phyloP scores from a whole-genome alignment of 1,284 basidiomycete species.

The Leccinum solheimii region DNA sequence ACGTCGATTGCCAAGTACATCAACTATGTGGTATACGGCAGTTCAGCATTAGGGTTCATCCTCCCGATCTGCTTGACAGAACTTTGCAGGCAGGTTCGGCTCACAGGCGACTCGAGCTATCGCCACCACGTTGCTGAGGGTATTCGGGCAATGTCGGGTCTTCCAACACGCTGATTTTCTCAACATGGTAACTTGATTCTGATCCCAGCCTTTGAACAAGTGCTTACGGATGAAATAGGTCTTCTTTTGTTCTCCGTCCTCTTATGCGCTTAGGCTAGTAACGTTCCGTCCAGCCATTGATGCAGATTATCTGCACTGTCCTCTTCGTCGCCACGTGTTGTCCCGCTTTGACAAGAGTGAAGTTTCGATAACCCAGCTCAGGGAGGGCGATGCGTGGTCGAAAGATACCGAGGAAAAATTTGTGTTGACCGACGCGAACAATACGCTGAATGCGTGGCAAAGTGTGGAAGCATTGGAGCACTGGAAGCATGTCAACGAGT shows the following conservation, averaged over 20 bases:
- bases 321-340: conserved; percentile 58
- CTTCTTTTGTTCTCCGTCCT: conserved; percentile 70
- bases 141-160: conserved; percentile 74
- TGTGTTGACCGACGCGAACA: conserved; percentile 59
- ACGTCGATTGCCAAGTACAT: conserved; percentile 38
- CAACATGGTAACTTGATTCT: conserved; percentile 63
- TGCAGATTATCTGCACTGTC: conserved; percentile 66
- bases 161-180: conserved; percentile 70
- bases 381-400: conserved; percentile 33
- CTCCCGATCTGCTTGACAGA: conserved; percentile 45
- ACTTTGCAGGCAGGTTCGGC: conserved; percentile 68
- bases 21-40: conserved; percentile 39
- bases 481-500: conserved; percentile 50
- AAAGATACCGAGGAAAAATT: conserved; percentile 44
- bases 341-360: conserved; percentile 50
- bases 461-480: conserved; percentile 61
- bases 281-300: conserved; percentile 60
- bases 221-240: conserved; percentile 48
- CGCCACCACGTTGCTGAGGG: conserved; percentile 62
- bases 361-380: conserved; percentile 50
- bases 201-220: background rate
- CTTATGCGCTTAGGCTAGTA: conserved; percentile 41
- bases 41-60: conserved; percentile 38
- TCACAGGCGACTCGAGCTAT: conserved; percentile 68
- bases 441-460: conserved; percentile 64